Conservation (phyloP, 257 asterid genomes). For the Rhazya stricta region DNA sequence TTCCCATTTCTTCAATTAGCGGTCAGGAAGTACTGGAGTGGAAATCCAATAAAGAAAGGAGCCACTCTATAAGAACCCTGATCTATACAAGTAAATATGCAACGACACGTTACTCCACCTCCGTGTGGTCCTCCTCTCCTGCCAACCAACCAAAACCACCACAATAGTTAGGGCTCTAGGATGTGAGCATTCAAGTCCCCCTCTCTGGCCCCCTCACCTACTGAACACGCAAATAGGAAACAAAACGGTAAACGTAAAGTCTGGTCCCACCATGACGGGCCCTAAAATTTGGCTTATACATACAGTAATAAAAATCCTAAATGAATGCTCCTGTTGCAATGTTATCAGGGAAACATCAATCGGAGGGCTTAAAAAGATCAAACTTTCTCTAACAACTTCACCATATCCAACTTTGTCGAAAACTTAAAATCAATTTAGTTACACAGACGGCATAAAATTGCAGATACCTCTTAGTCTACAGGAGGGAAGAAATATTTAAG, state of each 20-base stretch:
- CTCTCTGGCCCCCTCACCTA: background rate
- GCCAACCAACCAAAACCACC: background rate
- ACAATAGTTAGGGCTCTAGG: background rate
- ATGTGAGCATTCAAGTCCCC: background rate
- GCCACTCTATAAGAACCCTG: background rate
- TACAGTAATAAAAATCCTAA: background rate
- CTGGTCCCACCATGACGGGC: background rate
- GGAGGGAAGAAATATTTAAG: conserved; percentile 18
- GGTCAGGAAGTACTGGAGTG: background rate
- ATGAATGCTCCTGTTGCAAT: too few species aligned
- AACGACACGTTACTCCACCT: background rate
- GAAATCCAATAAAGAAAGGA: background rate
- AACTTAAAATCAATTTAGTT: background rate
- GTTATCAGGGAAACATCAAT: too few species aligned
- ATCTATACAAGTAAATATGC: background rate
- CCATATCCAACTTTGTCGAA: background rate
- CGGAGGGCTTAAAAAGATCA: background rate
- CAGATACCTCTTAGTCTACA: background rate
- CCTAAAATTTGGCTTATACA: background rate
- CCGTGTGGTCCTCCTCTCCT: background rate
- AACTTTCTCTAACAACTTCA: background rate
- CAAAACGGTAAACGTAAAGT: background rate
- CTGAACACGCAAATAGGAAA: background rate
- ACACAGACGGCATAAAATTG: background rate
- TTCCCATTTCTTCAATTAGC: background rate